Evolutionary conservation across 2,329 filamentous ascomycete genomes (phyloP).

Genomic region (Parascedosporium putredinis): DNA sequence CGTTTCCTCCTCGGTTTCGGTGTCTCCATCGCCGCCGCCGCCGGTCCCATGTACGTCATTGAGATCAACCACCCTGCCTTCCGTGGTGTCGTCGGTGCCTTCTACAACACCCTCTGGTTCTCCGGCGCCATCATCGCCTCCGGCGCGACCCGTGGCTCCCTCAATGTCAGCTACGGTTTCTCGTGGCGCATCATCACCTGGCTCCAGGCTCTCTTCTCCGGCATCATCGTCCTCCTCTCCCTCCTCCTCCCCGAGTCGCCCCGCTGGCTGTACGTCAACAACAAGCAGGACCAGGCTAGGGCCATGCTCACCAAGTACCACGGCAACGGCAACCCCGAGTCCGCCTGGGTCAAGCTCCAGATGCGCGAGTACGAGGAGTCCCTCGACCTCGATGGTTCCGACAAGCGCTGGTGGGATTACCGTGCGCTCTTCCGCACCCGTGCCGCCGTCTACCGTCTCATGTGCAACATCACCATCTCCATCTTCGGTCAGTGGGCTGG

Average conservation of each 20-base stretch:
- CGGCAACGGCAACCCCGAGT: conserved; percentile 32
- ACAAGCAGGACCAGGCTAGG: conserved; percentile 24
- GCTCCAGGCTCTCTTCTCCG: conserved; percentile 32
- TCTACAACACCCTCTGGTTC: conserved; percentile 37
- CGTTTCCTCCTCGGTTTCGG: conserved; percentile 47
- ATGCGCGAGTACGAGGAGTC: conserved; percentile 31
- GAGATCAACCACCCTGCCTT: conserved; percentile 54
- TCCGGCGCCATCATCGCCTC: conserved; percentile 34
- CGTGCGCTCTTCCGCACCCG: conserved; percentile 30
- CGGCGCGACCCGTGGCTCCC: conserved; percentile 32
- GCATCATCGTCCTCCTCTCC: conserved; percentile 23
- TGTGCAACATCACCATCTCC: conserved; percentile 26
- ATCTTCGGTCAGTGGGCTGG: conserved; percentile 37
- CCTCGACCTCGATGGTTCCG: conserved; percentile 30
- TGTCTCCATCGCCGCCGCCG: conserved; percentile 46
- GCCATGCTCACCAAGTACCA: conserved; percentile 30
- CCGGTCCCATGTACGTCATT: conserved; percentile 52
- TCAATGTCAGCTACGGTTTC: conserved; percentile 24
- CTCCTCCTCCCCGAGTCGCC: conserved; percentile 31
- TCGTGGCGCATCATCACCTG: conserved; percentile 32
- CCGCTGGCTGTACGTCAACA: conserved; percentile 29
- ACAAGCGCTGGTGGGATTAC: conserved; percentile 39
- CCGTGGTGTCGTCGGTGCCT: conserved; percentile 49
- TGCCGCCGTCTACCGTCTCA: conserved; percentile 29
- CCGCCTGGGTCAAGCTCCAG: conserved; percentile 34